These are phyloP conservation scores for Linnemannia zychae DNA, from an alignment of 192 early-diverging fungal species.

Conservation along the genomic window DNA sequence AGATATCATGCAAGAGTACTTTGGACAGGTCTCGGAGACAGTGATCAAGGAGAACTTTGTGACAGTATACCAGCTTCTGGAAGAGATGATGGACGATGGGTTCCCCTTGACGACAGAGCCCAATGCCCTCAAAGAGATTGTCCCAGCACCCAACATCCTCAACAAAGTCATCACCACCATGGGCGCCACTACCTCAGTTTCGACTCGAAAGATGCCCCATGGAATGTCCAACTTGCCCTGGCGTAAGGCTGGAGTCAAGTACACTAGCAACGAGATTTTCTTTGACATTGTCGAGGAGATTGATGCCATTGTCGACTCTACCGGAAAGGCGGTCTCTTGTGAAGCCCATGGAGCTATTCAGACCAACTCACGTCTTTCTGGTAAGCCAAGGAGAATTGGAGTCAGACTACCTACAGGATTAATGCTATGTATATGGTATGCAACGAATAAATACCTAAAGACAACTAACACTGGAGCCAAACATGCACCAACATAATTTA, in stretches of 20 bases:
- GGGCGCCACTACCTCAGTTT: conserved; percentile 61
- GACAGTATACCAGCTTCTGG: conserved; percentile 90
- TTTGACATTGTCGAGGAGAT: conserved; percentile 94
- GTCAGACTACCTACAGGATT: not conserved
- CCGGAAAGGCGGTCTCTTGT: conserved; percentile 78
- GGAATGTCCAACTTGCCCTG: conserved; percentile 87
- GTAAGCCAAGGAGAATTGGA: conserved; percentile 47
- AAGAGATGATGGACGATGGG: conserved; percentile 96
- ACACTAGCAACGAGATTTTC: conserved; percentile 94
- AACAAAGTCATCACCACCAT: conserved; percentile 91
- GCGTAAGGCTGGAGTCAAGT: conserved; percentile 89
- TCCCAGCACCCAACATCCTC: conserved; percentile 89
- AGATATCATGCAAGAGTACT: conserved; percentile 87
- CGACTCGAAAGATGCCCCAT: conserved; percentile 67
- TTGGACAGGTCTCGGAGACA: conserved; percentile 83
- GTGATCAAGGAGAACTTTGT: conserved; percentile 94
- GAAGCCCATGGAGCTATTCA: conserved; percentile 85
- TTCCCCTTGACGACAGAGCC: conserved; percentile 90
- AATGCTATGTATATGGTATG: too few species aligned
- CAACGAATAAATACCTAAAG: not conserved
- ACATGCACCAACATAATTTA: conserved; percentile 18
- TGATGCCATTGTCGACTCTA: conserved; percentile 85
- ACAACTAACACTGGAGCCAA: not conserved
- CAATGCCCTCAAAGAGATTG: conserved; percentile 84
- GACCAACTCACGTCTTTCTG: conserved; percentile 84